phyloP scores from a whole-genome alignment of 2,329 filamentous ascomycete genomes.

The Trichophyton rubrum region DNA sequence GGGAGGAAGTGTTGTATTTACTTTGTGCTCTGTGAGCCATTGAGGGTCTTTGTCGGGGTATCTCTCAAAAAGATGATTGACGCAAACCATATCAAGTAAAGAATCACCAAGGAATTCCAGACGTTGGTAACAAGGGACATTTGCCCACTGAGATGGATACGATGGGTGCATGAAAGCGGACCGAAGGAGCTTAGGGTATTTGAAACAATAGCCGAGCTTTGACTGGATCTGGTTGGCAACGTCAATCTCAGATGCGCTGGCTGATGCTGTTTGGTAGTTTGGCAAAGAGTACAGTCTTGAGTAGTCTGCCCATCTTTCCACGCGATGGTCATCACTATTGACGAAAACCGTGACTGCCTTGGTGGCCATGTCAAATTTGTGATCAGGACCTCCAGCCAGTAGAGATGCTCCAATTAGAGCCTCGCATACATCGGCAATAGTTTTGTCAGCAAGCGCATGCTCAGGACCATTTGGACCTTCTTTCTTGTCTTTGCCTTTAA shows the following conservation, averaged over 20 bases:
- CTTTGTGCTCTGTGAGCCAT: conserved; percentile 94
- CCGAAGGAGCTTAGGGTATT: conserved; percentile 59
- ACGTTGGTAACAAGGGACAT: conserved; percentile 78
- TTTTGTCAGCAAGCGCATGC: conserved; percentile 72
- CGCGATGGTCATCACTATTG: conserved; percentile 54
- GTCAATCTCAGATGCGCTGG: conserved; percentile 56
- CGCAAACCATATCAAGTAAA: conserved; percentile 71
- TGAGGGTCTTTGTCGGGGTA: conserved; percentile 77
- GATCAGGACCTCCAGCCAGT: conserved; percentile 40
- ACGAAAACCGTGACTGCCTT: conserved; percentile 50
- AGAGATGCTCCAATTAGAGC: conserved; percentile 80
- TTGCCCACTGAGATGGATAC: conserved; percentile 59
- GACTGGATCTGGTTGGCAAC: conserved; percentile 52
- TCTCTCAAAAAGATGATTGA: conserved; percentile 66
- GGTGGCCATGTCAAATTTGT: conserved; percentile 48
- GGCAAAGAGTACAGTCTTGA: conserved; percentile 55
- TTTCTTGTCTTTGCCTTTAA: conserved; percentile 55
- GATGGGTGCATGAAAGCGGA: conserved; percentile 86
- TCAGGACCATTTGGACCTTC: conserved; percentile 30
- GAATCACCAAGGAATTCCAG: conserved; percentile 88
- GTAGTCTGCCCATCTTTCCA: conserved; percentile 62
- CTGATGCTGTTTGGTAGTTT: conserved; percentile 51
- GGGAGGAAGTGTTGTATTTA: conserved; percentile 15
- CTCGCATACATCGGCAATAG: conserved; percentile 87
- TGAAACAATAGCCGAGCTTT: conserved; percentile 55